These are phyloP conservation scores for Eremothecium coryli DNA, from an alignment of 1,139 yeast genomes.

Conservation along the genomic window DNA sequence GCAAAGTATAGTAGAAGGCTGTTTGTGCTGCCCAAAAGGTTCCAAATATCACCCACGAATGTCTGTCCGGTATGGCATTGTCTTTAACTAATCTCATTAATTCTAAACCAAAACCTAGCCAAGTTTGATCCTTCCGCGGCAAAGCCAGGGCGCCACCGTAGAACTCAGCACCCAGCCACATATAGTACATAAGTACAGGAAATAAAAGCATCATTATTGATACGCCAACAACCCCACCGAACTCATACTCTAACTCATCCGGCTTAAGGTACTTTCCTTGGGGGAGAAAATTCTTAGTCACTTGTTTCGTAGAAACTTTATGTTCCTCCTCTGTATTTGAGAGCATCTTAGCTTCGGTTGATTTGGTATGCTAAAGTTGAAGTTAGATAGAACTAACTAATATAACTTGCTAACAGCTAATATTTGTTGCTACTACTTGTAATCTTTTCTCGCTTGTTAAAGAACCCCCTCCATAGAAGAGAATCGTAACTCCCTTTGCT, in stretches of 20 bases:
- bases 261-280: conserved; percentile 34
- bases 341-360: no score
- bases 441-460: no score
- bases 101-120: conserved; percentile 43
- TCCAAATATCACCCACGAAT: conserved; percentile 63
- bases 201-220: conserved; percentile 88
- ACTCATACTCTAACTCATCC: conserved; percentile 59
- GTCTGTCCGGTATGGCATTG: conserved; percentile 60
- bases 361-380: no score
- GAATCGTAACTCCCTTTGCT: no score
- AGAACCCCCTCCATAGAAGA: no score
- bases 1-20: conserved; percentile 71
- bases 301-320: no score
- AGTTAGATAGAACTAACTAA: no score
- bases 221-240: conserved; percentile 93
- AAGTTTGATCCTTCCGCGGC: conserved; percentile 54
- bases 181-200: conserved; percentile 89
- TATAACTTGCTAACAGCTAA: no score
- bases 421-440: no score
- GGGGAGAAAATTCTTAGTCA: conserved; percentile 22
- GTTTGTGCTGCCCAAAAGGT: conserved; percentile 65
- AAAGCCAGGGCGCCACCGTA: conserved; percentile 64
- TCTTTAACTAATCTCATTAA: conserved; percentile 37
- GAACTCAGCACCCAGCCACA: conserved; percentile 87
- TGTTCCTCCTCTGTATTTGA: not conserved